Base-by-base conservation (phyloP, 345 rosid genomes). In the Litchi chinensis region DNA sequence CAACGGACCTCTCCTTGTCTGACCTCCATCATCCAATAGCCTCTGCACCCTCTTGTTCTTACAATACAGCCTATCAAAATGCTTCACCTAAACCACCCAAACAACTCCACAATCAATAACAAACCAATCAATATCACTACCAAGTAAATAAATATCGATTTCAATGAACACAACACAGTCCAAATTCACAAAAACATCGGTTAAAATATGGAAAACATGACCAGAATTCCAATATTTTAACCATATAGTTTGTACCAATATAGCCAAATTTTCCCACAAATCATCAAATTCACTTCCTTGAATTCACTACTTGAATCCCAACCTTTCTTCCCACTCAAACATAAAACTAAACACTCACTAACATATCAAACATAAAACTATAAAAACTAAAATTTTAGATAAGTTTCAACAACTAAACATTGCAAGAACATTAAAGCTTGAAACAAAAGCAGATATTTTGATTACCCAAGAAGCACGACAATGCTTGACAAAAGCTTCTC, bases 381-480 rank as follows among this genome's bases (percentile, higher is more conserved):
- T 13, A 54, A 15, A 54, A 3, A 15, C 60, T 19, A 15, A 3
- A 54, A 54, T 21, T 19, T 19, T 15, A 54, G 21, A 46, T 21
- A n/a, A 22, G 12, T 62, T 65, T 15, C 18, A 32, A 6, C 1
- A 18, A 50, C 41, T 13, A 22, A 50, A 26, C 63, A 24, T 65
- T 24, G 9, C 19, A 40, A 8, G 21, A 37, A 63, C 1, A 11
- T n/a, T 40, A 60, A 12, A 40, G 28, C 46, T 5, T 50, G 71
- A 15, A 68, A 46, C 0, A n/a, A 9, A 13, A 43, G 5, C 24
- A 22, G 24, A 60, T 13, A 2, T 24, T 28, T 10, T 9, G 6
- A 44, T 40, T 87, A 93, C 97, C 99, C 97, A 93, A 66, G 96
- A 90, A 81, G 93, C 79, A 9, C 97, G 88, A 67, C 98, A 93